Conservation (phyloP, 2,329 filamentous ascomycete genomes). For the Dothistroma septosporum region DNA sequence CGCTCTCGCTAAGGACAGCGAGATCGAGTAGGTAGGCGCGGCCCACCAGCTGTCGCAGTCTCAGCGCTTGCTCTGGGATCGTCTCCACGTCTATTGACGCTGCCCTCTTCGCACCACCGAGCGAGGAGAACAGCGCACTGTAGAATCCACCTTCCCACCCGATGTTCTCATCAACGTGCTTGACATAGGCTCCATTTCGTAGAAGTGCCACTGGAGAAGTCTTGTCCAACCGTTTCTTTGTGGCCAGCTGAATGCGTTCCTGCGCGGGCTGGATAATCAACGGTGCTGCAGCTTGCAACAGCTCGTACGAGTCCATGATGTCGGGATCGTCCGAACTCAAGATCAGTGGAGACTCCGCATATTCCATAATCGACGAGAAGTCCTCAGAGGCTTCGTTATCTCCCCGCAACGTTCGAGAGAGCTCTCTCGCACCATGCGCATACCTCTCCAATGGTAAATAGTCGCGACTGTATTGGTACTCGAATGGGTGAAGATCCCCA, state of each 20-base stretch:
- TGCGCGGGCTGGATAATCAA: slow-evolving; percentile 56
- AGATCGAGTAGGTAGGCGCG: slow-evolving; percentile 80
- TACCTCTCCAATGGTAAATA: slow-evolving; percentile 74
- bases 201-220: slow-evolving; percentile 26
- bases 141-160: slow-evolving; percentile 91
- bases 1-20: slow-evolving; percentile 64
- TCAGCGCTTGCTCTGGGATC: slow-evolving; percentile 49
- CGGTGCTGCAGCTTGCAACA: slow-evolving; percentile 43
- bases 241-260: slow-evolving; percentile 70
- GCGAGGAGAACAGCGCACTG: slow-evolving; percentile 72
- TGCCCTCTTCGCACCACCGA: slow-evolving; percentile 47
- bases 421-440: slow-evolving; percentile 16
- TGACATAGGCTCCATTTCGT: slow-evolving; percentile 52
- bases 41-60: slow-evolving; percentile 68
- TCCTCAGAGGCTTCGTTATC: slow-evolving; percentile 50
- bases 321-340: slow-evolving; percentile 78
- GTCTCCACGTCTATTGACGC: background rate
- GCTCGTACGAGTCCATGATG: slow-evolving; percentile 64
- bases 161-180: slow-evolving; percentile 69
- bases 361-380: slow-evolving; percentile 60
- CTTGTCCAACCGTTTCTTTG: slow-evolving; percentile 52
- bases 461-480: slow-evolving; percentile 74
- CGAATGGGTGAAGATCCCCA: slow-evolving; percentile 72
- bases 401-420: slow-evolving; percentile 10
- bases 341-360: slow-evolving; percentile 49